phyloP scores from a whole-genome alignment of 1,284 basidiomycete species.

The Erythrobasidium hasegawianum region DNA sequence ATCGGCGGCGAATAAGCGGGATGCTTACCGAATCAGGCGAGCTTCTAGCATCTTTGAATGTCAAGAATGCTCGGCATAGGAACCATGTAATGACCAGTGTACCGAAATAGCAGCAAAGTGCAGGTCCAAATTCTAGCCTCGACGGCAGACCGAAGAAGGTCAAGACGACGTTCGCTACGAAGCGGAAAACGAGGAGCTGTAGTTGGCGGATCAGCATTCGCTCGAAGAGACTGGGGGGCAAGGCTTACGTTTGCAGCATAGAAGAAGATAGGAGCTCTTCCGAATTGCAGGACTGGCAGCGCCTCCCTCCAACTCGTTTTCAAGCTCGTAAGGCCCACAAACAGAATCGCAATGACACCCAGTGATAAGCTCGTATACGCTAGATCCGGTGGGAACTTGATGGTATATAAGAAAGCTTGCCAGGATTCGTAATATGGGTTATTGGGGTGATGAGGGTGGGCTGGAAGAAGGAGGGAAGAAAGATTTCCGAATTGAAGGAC shows the following conservation, averaged over 20 bases:
- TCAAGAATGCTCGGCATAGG: constrained; percentile 18
- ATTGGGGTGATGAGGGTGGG: constrained; percentile 21
- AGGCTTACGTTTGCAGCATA: constrained; percentile 27
- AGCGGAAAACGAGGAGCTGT: constrained; percentile 34
- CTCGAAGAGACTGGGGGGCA: neutral
- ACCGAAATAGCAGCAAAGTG: constrained; percentile 29
- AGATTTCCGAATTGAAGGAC: constrained; percentile 30
- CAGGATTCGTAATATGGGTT: constrained; percentile 33
- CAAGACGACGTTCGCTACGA: constrained; percentile 23
- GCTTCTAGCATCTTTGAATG: constrained; percentile 30
- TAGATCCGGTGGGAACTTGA: constrained; percentile 33
- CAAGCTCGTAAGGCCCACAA: constrained; percentile 3
- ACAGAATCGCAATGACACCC: constrained; percentile 11
- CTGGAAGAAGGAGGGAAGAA: constrained; percentile 14
- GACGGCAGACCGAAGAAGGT: constrained; percentile 31
- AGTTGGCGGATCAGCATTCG: neutral
- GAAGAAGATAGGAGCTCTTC: constrained; percentile 31
- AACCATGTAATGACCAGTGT: constrained; percentile 31
- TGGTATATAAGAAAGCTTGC: constrained; percentile 33
- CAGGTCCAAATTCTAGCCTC: constrained; percentile 20
- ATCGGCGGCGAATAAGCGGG: no score
- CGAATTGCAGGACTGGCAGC: constrained; percentile 23
- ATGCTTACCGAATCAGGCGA: constrained; percentile 32
- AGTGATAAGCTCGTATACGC: constrained; percentile 27
- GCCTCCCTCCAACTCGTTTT: constrained; percentile 29